Evolutionary conservation across 2,329 filamentous ascomycete genomes (phyloP).

Genomic region (Colletotrichum orbiculare): DNA sequence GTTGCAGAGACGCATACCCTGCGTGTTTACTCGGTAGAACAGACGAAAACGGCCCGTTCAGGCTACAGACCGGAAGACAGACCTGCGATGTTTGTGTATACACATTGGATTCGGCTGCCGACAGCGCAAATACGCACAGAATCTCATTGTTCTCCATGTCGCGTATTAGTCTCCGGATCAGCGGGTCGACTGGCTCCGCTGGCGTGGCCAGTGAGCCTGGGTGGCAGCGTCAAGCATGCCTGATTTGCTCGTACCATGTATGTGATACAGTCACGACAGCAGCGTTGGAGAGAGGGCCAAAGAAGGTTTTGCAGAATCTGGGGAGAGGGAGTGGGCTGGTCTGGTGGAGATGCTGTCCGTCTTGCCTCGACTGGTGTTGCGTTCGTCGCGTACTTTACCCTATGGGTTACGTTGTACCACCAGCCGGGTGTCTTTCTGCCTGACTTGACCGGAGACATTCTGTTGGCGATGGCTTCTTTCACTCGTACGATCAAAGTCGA

Average conservation of each 20-base stretch:
- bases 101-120: too few relatives aligned
- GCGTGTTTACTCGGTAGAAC: too few relatives aligned
- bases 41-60: too few relatives aligned
- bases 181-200: constrained; percentile 36
- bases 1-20: too few relatives aligned
- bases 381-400: too few relatives aligned
- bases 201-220: constrained; percentile 20
- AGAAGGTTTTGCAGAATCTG: constrained; percentile 31
- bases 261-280: neutral
- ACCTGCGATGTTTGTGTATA: too few relatives aligned
- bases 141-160: neutral
- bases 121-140: too few relatives aligned
- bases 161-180: constrained; percentile 32
- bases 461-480: constrained; percentile 17
- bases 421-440: too few relatives aligned
- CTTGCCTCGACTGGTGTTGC: constrained; percentile 22
- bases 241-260: too few relatives aligned
- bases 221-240: too few relatives aligned
- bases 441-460: constrained; percentile 6
- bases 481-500: neutral
- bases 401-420: too few relatives aligned
- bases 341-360: constrained; percentile 33
- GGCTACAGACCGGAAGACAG: too few relatives aligned
- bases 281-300: constrained; percentile 13
- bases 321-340: constrained; percentile 28